Evolutionary conservation across 768 basidiomycete species (phyloP).

Genomic region (Suillus brevipes): DNA sequence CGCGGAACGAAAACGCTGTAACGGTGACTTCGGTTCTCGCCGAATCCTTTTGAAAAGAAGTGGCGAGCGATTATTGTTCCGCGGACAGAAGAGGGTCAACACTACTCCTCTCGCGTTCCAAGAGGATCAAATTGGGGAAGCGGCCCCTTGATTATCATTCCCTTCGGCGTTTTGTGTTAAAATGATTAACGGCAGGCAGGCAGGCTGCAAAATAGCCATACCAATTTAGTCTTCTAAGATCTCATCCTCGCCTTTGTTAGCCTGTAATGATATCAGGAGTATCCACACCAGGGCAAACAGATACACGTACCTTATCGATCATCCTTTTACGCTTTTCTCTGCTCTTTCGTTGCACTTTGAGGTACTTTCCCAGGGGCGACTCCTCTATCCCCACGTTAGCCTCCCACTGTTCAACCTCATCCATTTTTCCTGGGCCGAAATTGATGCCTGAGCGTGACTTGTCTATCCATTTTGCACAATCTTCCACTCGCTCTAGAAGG

Average conservation of each 20-base stretch:
- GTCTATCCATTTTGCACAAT: conserved; percentile 79
- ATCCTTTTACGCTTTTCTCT: conserved; percentile 71
- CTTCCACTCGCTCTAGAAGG: conserved; percentile 85
- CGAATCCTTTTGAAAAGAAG: conserved; percentile 1
- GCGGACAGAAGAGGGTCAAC: conserved; percentile 2
- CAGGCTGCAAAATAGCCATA: too few relatives aligned
- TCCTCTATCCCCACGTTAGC: conserved; percentile 57
- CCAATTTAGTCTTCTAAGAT: conserved; percentile 51
- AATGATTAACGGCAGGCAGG: not conserved
- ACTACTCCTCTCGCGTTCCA: not conserved
- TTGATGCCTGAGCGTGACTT: conserved; percentile 63
- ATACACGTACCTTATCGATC: conserved; percentile 64
- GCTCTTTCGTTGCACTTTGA: conserved; percentile 78
- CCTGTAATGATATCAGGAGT: conserved; percentile 43
- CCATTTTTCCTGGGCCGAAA: conserved; percentile 73
- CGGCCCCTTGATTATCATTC: not conserved
- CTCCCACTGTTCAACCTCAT: conserved; percentile 77
- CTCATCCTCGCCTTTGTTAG: conserved; percentile 69
- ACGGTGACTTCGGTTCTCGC: conserved; percentile 5
- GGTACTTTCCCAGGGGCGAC: conserved; percentile 79
- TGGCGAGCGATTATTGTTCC: not conserved
- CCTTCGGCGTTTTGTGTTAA: not conserved
- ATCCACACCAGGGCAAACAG: conserved; percentile 3
- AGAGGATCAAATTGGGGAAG: not conserved
- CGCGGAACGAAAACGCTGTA: not conserved